Conservation (phyloP, 2,329 filamentous ascomycete genomes). For the Parafenestella ontariensis region DNA sequence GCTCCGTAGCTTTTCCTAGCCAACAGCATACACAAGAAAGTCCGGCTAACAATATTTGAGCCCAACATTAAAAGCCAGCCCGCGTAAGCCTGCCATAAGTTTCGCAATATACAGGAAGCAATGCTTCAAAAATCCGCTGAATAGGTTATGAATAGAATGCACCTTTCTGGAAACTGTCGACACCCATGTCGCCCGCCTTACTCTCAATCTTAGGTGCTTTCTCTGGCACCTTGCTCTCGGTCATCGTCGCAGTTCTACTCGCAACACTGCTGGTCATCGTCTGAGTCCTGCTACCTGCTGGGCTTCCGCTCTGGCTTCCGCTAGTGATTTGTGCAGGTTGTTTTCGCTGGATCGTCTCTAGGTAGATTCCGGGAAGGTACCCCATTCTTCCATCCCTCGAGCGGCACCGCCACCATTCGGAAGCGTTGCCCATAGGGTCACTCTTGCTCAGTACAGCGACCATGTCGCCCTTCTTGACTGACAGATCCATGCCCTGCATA, state of each 20-base stretch:
- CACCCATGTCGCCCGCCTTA: slow-evolving; percentile 69
- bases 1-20: slow-evolving; percentile 32
- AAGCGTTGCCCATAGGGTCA: slow-evolving; percentile 88
- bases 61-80: background rate
- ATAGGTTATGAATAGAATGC: slow-evolving; percentile 67
- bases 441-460: slow-evolving; percentile 92
- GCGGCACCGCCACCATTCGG: slow-evolving; percentile 97
- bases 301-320: slow-evolving; percentile 50
- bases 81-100: slow-evolving; percentile 1
- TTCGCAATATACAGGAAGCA: slow-evolving; percentile 20
- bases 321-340: slow-evolving; percentile 56
- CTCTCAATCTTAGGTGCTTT: slow-evolving; percentile 60
- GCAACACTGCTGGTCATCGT: slow-evolving; percentile 59
- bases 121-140: slow-evolving; percentile 5
- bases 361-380: slow-evolving; percentile 88
- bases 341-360: slow-evolving; percentile 74
- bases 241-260: slow-evolving; percentile 55
- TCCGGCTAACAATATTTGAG: slow-evolving; percentile 1
- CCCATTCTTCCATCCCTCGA: slow-evolving; percentile 88
- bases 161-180: slow-evolving; percentile 75
- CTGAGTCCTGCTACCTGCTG: slow-evolving; percentile 58
- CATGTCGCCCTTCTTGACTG: slow-evolving; percentile 92
- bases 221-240: slow-evolving; percentile 51
- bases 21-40: slow-evolving; percentile 15
- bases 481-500: slow-evolving; percentile 78